Percentiles rank a stretch among this genome's conserved stretches.
These are phyloP conservation scores for Anthracocystis panici-leucophaei DNA, from an alignment of 1,284 basidiomycete species.

Conservation along the genomic window DNA sequence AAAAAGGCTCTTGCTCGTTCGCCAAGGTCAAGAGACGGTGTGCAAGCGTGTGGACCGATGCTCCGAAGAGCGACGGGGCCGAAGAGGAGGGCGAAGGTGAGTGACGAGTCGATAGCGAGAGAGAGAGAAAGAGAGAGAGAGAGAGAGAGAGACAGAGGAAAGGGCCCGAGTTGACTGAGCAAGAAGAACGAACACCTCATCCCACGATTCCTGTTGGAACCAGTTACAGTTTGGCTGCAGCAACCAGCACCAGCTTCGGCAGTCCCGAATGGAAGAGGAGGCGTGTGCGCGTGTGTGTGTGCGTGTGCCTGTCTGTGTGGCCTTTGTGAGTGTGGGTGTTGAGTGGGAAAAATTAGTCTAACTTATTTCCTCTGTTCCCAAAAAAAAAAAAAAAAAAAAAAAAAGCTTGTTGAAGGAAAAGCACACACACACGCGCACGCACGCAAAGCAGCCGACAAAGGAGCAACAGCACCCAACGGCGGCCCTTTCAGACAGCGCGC, in stretches of 20 bases:
- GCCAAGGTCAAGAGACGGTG: background rate
- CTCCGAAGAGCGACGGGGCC: background rate
- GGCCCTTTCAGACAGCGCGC: too few species aligned
- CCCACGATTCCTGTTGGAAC: background rate
- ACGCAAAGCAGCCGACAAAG: too few species aligned
- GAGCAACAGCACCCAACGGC: too few species aligned
- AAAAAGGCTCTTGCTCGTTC: background rate
- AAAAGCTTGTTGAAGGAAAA: too few species aligned
- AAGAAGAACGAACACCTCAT: slow-evolving; percentile 1
- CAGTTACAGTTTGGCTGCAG: background rate
- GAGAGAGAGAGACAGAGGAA: background rate
- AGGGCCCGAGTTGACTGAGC: slow-evolving; percentile 1
- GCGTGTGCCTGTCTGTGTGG: slow-evolving; percentile 9
- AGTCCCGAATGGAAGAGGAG: slow-evolving; percentile 12
- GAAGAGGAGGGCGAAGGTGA: background rate
- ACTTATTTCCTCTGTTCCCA: too few species aligned
- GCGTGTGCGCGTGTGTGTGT: slow-evolving; percentile 11
- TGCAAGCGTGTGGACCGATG: slow-evolving; percentile 2
- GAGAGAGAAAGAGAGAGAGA: background rate
- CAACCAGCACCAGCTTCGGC: too few species aligned
- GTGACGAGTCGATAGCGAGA: too few species aligned
- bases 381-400: too few species aligned
- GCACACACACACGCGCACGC: too few species aligned
- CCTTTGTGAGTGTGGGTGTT: background rate
- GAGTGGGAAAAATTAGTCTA: too few species aligned